Conservation (phyloP, 768 basidiomycete species). For the Trametes cinnabarina region DNA sequence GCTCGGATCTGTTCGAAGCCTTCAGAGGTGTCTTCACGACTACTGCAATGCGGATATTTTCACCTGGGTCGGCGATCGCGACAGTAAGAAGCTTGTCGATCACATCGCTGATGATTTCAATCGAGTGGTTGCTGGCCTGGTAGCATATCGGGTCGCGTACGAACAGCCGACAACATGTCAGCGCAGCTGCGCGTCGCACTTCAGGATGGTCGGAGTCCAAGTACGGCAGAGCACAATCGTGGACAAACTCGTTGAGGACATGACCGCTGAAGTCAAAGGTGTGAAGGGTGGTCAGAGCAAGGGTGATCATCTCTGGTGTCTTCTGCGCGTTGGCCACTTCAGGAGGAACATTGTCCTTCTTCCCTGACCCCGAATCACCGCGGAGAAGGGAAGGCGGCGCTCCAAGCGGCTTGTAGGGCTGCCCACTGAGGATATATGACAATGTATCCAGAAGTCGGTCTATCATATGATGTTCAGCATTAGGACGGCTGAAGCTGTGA, state of each 20-base stretch:
- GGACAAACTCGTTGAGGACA: constrained; percentile 92
- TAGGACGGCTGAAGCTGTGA: not conserved
- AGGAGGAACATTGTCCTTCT: constrained; percentile 40
- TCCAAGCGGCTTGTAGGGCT: constrained; percentile 84
- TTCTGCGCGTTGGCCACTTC: constrained; percentile 36
- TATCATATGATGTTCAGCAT: constrained; percentile 28
- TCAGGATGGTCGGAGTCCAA: constrained; percentile 90
- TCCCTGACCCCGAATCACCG: constrained; percentile 46
- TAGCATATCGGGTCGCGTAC: constrained; percentile 94
- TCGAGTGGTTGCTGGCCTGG: constrained; percentile 93
- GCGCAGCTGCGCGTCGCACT: constrained; percentile 84
- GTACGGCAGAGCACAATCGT: constrained; percentile 86
- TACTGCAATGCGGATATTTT: not conserved
- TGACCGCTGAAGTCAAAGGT: constrained; percentile 96
- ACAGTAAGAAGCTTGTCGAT: constrained; percentile 93
- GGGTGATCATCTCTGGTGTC: constrained; percentile 64
- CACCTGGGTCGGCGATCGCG: constrained; percentile 94
- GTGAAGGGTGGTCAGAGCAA: constrained; percentile 85
- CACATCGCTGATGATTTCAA: constrained; percentile 97
- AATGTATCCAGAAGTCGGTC: constrained; percentile 89
- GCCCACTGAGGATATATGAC: constrained; percentile 76
- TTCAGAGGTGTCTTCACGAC: not conserved
- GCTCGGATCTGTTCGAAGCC: constrained; percentile 52
- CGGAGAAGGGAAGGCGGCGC: constrained; percentile 66
- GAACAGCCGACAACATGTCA: constrained; percentile 90